Evolutionary conservation across 345 rosid genomes (phyloP).

Genomic region (Diplotaxis tenuifolia): DNA sequence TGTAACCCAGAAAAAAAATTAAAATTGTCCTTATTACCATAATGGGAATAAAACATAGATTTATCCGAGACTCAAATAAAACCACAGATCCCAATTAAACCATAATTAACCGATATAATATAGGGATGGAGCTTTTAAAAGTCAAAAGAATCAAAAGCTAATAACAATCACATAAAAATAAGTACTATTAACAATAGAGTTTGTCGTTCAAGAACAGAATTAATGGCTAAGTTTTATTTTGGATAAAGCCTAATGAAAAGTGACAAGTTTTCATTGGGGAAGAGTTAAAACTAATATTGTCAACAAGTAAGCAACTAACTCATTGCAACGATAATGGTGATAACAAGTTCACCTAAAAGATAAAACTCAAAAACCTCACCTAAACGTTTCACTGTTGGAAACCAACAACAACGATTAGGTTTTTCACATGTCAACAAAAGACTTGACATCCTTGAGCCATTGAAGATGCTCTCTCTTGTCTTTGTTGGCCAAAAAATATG

Average conservation of each 20-base stretch:
- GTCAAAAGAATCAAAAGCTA: too few species aligned
- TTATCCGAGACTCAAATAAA: too few species aligned
- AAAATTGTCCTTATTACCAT: too few species aligned
- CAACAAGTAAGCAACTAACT: neutral
- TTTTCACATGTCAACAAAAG: slow-evolving; percentile 44
- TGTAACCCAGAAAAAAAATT: too few species aligned
- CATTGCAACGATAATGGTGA: neutral
- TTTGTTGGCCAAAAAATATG: slow-evolving; percentile 51
- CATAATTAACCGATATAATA: too few species aligned
- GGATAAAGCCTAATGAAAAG: neutral
- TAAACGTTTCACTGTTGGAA: neutral
- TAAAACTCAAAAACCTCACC: neutral
- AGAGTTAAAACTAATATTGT: neutral
- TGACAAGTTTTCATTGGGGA: neutral
- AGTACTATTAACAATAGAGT: too few species aligned
- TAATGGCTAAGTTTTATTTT: neutral
- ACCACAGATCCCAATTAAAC: too few species aligned
- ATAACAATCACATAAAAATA: too few species aligned
- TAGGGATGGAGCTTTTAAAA: too few species aligned
- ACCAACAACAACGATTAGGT: neutral
- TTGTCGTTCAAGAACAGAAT: neutral
- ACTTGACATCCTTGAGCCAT: slow-evolving; percentile 61
- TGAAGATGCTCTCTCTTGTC: slow-evolving; percentile 55
- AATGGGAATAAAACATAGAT: too few species aligned
- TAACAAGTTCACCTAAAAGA: neutral